These are phyloP conservation scores for Fusarium setosum DNA, from an alignment of 2,329 filamentous ascomycete genomes.

Conservation along the genomic window DNA sequence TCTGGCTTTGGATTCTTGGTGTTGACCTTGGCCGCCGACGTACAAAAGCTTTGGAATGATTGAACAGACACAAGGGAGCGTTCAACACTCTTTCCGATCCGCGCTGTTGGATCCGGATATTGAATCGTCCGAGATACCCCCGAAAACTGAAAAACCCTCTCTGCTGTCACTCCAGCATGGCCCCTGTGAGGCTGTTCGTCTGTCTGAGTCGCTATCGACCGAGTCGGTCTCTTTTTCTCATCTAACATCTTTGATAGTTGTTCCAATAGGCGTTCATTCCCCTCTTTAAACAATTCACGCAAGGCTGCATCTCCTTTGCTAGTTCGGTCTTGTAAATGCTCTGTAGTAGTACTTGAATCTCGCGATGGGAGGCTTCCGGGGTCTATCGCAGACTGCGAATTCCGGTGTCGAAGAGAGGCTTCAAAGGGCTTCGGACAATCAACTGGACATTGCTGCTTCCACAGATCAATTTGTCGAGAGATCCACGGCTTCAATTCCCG, in stretches of 20 bases:
- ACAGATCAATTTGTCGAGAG: conserved; percentile 28
- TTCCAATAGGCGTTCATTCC: conserved; percentile 8
- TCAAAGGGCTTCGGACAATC: neutral
- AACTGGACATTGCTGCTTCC: conserved; percentile 12
- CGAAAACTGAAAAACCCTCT: neutral
- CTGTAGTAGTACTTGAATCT: neutral
- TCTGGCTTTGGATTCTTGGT: neutral
- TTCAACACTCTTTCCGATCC: no score
- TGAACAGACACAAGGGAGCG: neutral
- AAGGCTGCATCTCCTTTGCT: neutral
- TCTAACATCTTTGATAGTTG: neutral
- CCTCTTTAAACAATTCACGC: conserved; percentile 4
- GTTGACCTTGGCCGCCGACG: neutral
- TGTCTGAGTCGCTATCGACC: neutral
- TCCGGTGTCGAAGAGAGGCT: neutral
- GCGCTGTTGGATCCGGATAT: no score
- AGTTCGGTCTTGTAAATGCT: neutral
- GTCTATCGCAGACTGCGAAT: neutral
- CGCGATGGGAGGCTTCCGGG: neutral
- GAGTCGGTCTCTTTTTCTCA: neutral
- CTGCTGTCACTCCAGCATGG: neutral
- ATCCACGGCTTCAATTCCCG: conserved; percentile 26
- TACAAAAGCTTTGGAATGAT: neutral
- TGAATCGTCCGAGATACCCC: neutral
- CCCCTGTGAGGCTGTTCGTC: neutral